Conservation (phyloP, 306 rosid genomes). For the Acacia melanoxylon region DNA sequence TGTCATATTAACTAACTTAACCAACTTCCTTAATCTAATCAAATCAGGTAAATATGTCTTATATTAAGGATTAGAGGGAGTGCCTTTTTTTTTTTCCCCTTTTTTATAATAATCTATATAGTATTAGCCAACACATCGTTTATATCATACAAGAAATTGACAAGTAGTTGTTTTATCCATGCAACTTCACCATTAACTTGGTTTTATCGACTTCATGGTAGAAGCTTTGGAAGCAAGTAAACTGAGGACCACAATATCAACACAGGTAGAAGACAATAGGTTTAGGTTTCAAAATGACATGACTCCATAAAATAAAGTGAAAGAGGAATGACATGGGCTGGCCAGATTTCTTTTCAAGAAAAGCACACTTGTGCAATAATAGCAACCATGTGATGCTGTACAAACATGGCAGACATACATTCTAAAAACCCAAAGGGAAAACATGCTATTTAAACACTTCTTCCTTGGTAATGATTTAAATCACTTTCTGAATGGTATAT, state of each 20-base stretch:
- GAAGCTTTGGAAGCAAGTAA: not conserved
- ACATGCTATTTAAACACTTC: not conserved
- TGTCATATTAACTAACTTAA: too few species aligned
- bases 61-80: too few species aligned
- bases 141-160: not conserved
- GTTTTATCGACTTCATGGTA: not conserved
- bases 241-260: not conserved
- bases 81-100: not conserved
- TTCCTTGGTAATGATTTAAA: not conserved
- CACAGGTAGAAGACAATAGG: not conserved
- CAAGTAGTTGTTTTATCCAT: not conserved
- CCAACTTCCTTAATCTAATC: too few species aligned
- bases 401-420: not conserved
- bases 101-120: not conserved
- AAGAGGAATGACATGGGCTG: not conserved
- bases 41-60: too few species aligned
- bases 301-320: not conserved
- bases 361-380: not conserved
- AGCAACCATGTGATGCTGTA: not conserved
- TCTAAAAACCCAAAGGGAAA: not conserved
- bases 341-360: slow-evolving; percentile 5
- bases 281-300: not conserved
- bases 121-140: not conserved
- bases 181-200: not conserved
- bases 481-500: not conserved